phyloP scores from a whole-genome alignment of 192 early-diverging fungal species.

The Phycomyces nitens region DNA sequence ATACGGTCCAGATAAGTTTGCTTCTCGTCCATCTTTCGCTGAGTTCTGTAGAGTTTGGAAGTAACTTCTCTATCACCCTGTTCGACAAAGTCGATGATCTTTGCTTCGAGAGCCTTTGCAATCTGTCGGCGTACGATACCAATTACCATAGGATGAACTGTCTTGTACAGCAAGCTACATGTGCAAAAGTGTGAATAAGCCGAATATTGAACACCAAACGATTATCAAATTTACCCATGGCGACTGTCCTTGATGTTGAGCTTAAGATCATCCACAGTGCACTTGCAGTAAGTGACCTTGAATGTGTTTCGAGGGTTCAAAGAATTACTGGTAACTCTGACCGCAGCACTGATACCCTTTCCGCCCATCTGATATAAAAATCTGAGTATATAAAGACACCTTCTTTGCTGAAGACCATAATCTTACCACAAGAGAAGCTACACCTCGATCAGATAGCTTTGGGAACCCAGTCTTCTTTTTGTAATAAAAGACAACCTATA shows the following conservation, averaged over 20 bases:
- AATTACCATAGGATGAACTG: slow-evolving; percentile 35
- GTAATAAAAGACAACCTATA: slow-evolving; percentile 32
- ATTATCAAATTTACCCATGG: background rate
- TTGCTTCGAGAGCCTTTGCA: slow-evolving; percentile 32
- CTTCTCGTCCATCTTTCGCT: background rate
- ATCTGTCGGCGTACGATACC: slow-evolving; percentile 36
- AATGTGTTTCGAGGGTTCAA: slow-evolving; percentile 26
- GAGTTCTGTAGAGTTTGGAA: background rate
- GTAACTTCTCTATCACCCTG: slow-evolving; percentile 25
- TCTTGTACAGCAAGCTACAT: slow-evolving; percentile 17
- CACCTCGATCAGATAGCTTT: slow-evolving; percentile 33
- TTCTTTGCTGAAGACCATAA: background rate
- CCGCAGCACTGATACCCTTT: slow-evolving; percentile 17
- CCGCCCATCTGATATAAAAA: background rate
- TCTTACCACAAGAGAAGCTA: slow-evolving; percentile 22
- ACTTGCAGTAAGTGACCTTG: slow-evolving; percentile 31
- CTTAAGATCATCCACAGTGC: slow-evolving; percentile 19
- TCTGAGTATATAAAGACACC: background rate
- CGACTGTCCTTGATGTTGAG: slow-evolving; percentile 7
- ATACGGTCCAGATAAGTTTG: background rate
- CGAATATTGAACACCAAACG: background rate
- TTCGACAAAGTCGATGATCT: slow-evolving; percentile 25
- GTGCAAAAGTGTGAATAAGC: background rate
- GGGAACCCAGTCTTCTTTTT: slow-evolving; percentile 41
- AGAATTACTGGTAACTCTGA: slow-evolving; percentile 29